These are phyloP conservation scores for Leucoagaricus sp. DNA, from an alignment of 1,284 basidiomycete species.

Conservation along the genomic window DNA sequence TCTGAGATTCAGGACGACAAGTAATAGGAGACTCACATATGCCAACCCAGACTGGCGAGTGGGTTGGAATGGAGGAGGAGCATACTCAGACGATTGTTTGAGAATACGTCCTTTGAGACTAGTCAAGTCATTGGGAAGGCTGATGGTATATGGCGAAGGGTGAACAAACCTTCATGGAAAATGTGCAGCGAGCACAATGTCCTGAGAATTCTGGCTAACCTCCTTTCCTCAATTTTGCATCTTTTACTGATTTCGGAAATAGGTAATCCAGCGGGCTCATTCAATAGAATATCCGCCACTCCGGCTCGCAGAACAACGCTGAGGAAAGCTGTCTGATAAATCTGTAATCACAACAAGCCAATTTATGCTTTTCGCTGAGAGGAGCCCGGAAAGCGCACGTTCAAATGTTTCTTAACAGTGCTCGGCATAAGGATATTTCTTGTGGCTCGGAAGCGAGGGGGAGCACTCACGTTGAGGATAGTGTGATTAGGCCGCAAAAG, in stretches of 20 bases:
- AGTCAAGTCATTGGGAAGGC: neutral
- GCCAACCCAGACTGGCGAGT: slow-evolving; percentile 23
- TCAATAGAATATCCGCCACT: neutral
- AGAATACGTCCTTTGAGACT: slow-evolving; percentile 30
- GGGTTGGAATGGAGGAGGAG: slow-evolving; percentile 24
- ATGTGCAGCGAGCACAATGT: slow-evolving; percentile 37
- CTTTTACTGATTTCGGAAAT: slow-evolving; percentile 29
- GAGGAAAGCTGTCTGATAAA: neutral
- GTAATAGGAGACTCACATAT: slow-evolving; percentile 15
- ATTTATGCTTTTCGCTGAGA: neutral
- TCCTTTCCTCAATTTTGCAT: slow-evolving; percentile 16
- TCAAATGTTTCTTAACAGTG: neutral
- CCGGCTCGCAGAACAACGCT: neutral
- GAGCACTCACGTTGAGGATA: neutral
- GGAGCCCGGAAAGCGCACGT: neutral
- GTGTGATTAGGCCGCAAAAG: neutral
- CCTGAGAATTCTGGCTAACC: slow-evolving; percentile 36
- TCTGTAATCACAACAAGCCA: neutral
- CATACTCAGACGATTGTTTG: slow-evolving; percentile 26
- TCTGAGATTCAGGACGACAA: neutral
- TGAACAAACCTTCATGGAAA: slow-evolving; percentile 36
- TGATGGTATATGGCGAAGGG: neutral
- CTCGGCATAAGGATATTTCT: neutral
- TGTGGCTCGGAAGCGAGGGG: neutral
- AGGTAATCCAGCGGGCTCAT: slow-evolving; percentile 26